Evolutionary conservation across 441 rosid species (phyloP).

Genomic region (Gossypium trilobum): DNA sequence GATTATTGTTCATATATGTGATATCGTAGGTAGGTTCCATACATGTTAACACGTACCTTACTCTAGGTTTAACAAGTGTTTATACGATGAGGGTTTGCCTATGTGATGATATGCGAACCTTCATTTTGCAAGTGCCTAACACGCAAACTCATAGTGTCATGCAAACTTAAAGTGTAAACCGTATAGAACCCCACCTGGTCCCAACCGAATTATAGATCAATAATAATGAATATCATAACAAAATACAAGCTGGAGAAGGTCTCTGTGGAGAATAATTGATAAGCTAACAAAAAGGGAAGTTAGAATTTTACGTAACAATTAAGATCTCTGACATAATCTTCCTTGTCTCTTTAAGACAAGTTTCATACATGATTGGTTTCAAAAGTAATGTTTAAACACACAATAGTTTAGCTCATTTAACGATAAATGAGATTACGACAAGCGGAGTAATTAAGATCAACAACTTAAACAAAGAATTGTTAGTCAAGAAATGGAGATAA

Average conservation of each 20-base stretch:
- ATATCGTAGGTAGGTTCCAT: too few species aligned
- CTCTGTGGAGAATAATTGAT: background rate
- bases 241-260: too few species aligned
- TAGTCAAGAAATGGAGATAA: constrained; percentile 11
- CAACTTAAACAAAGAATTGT: constrained; percentile 7
- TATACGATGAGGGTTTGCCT: too few species aligned
- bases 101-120: too few species aligned
- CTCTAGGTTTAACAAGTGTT: too few species aligned
- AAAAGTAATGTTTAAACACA: background rate
- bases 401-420: background rate
- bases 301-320: background rate
- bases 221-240: too few species aligned
- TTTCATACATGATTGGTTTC: background rate
- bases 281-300: background rate
- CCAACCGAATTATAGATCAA: background rate
- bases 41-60: too few species aligned
- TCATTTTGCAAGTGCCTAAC: too few species aligned
- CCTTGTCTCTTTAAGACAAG: background rate
- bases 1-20: too few species aligned
- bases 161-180: too few species aligned
- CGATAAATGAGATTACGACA: background rate
- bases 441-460: background rate
- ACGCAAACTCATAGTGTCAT: too few species aligned
- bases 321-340: background rate
- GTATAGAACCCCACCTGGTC: too few species aligned